Evolutionary conservation across 257 asterid genomes (phyloP).

Genomic region (Solanum chilense): DNA sequence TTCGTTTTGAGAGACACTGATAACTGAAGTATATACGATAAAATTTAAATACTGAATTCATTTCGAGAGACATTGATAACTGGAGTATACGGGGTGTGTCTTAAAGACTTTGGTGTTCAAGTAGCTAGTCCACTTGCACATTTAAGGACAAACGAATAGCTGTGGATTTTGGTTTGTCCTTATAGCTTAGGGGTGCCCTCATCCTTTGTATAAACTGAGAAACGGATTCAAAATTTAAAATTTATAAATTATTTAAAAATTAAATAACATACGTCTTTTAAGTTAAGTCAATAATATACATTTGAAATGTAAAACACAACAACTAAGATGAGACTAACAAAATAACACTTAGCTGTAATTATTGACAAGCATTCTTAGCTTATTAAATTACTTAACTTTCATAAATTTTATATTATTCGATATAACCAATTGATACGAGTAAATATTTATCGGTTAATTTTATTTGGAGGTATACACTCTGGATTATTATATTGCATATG

Average conservation of each 20-base stretch:
- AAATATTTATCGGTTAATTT: not conserved
- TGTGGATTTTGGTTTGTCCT: not conserved
- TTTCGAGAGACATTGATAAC: no score
- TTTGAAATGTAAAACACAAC: not conserved
- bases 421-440: not conserved
- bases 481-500: not conserved
- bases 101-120: not conserved
- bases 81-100: not conserved
- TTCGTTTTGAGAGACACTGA: no score
- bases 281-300: rapidly evolving
- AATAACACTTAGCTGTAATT: not conserved
- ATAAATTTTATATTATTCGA: not conserved
- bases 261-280: rapidly evolving
- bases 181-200: not conserved
- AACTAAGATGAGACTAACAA: not conserved
- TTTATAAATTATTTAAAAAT: not conserved
- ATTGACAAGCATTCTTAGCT: not conserved
- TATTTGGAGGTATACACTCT: not conserved
- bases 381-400: not conserved
- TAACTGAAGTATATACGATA: not conserved
- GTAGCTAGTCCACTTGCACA: not conserved
- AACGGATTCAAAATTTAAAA: not conserved
- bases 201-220: not conserved
- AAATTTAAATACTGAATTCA: no score
- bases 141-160: not conserved